phyloP scores from a whole-genome alignment of 305 asterid genomes.

The Fraxinus sp. region DNA sequence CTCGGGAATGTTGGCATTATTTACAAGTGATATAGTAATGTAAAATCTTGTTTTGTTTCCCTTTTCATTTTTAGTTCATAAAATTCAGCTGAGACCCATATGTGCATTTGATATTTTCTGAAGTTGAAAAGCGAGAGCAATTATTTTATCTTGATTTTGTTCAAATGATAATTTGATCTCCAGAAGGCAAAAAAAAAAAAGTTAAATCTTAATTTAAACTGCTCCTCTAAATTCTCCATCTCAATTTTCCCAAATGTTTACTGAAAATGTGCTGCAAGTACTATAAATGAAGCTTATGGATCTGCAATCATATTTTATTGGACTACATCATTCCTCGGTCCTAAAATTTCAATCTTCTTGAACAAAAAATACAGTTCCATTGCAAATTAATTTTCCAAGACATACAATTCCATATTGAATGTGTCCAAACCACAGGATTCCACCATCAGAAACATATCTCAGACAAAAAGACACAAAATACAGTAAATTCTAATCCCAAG shows the following conservation, averaged over 20 bases:
- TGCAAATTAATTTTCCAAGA: background rate
- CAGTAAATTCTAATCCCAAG: background rate
- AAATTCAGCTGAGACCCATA: background rate
- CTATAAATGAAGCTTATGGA: background rate
- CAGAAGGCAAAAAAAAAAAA: background rate
- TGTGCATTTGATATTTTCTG: background rate
- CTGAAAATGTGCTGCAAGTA: background rate
- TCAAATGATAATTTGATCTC: background rate
- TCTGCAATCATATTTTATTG: background rate
- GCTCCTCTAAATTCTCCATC: background rate
- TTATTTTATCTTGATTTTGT: background rate
- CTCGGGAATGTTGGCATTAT: background rate
- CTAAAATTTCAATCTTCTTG: background rate
- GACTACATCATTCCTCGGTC: background rate
- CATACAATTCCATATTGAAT: background rate
- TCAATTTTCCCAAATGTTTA: background rate
- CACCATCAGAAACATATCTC: background rate
- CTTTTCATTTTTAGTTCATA: background rate
- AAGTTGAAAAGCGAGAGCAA: background rate
- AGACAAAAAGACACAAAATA: background rate
- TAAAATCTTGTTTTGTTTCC: background rate
- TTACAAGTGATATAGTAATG: background rate
- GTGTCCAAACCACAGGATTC: background rate
- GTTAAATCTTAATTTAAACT: background rate
- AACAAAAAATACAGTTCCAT: background rate